Percentiles rank a stretch among this genome's conserved stretches.
Conservation (phyloP, 1,284 basidiomycete species). For the Cutaneotrichosporon sp. region DNA sequence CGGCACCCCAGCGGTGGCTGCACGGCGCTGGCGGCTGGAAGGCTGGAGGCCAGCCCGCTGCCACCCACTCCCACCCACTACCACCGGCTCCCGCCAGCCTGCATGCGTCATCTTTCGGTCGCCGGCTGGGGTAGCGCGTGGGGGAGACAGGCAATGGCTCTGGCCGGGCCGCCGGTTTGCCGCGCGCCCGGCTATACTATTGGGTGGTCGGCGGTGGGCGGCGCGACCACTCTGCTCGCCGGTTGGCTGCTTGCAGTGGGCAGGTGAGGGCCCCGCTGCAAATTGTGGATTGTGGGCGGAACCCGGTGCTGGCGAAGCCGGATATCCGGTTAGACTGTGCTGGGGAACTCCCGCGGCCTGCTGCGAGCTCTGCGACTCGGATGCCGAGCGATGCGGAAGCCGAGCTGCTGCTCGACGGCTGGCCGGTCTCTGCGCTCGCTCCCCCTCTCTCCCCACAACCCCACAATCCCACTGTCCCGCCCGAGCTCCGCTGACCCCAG, state of each 20-base stretch:
- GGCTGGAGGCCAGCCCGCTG: too few species aligned
- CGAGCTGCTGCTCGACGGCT: not conserved
- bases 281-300: not conserved
- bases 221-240: not conserved
- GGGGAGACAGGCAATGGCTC: not conserved
- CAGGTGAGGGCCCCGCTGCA: not conserved
- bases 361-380: not conserved
- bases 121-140: not conserved
- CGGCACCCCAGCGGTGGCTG: too few species aligned
- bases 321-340: not conserved
- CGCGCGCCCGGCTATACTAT: not conserved
- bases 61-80: too few species aligned
- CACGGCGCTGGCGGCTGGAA: too few species aligned
- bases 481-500: slow-evolving; percentile 59
- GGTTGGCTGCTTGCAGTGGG: not conserved
- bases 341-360: not conserved
- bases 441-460: not conserved
- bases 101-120: not conserved
- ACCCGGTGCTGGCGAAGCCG: not conserved
- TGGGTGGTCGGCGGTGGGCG: not conserved
- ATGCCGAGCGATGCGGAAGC: too few species aligned
- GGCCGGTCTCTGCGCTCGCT: not conserved
- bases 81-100: not conserved
- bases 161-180: not conserved
- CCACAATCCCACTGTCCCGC: not conserved